Base-by-base conservation (phyloP, 257 asterid genomes). In the Apocynum venetum region DNA sequence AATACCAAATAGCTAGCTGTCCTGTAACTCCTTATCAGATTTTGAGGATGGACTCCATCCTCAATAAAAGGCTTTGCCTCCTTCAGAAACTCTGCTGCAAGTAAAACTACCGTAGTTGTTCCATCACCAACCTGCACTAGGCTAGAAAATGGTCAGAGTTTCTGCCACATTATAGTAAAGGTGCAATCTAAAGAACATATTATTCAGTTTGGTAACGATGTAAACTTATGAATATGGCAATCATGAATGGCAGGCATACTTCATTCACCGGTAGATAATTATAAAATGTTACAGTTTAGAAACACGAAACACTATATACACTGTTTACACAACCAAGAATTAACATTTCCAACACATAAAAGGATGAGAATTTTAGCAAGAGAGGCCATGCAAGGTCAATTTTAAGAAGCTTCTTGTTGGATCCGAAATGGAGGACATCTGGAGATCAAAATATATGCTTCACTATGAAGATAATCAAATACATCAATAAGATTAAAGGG, bases 41-140 rank as follows among this genome's bases (percentile, higher is more conserved):
- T 96, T 78, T 96, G 99, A 53, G 99, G 90, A 83, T 93, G 98
- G 76, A 96, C 99, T 61, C 99, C 99, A 84, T 96, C 99, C 82
- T 96, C 99, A 83, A 96, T 76, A 80, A 93, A 96, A 78, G 98
- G 99, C 79, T 96, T 96, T 73, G 99, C 99, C 85, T 92, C 98
- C 94, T 89, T 93, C 81, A 96, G 80, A 84, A 91, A 96, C 80
- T 96, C 99, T 75, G 96, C 97, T 46, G 99, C 98, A 75, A 96
- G 98, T 76, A 96, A 88, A 80, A 96, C 99, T 44, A 96, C 99
- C 1, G 99, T 96, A 52, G 98, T 96, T 73, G 99, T 96, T 71
- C 99, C 99, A 83, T 96, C 99, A 73, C 99, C 99, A 85, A 96
- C 99, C 99, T 96, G 91, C 80, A 80, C 36, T 60, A 59, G 75